phyloP scores from a whole-genome alignment of 805 yeast genomes.

The Saccharomyces eubayanus region DNA sequence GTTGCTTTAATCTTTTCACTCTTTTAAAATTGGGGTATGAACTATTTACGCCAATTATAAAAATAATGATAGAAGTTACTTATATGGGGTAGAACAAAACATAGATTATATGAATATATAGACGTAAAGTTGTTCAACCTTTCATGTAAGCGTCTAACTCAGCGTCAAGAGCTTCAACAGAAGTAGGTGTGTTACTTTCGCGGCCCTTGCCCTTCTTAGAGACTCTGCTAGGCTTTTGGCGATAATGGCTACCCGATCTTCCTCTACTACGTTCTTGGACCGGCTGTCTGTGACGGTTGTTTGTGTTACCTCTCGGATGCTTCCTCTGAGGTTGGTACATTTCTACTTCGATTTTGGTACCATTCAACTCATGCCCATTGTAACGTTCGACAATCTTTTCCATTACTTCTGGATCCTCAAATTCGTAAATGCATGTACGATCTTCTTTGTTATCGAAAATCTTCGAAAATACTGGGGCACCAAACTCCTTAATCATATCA shows the following conservation, averaged over 20 bases:
- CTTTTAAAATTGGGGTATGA: not conserved
- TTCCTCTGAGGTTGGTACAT: conserved; percentile 14
- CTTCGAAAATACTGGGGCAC: conserved; percentile 14
- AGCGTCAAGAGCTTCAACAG: conserved; percentile 25
- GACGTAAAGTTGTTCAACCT: conserved; percentile 1
- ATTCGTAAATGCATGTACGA: conserved; percentile 27
- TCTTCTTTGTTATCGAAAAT: conserved; percentile 23
- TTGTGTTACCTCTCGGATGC: not conserved
- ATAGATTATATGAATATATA: not conserved
- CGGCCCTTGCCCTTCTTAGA: not conserved
- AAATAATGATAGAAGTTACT: not conserved
- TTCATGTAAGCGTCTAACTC: conserved; percentile 30
- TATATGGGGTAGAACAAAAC: not conserved
- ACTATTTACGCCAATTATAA: not conserved
- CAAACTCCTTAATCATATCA: conserved; percentile 27
- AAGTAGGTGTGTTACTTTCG: not conserved
- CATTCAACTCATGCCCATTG: conserved; percentile 19
- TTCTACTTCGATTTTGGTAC: conserved; percentile 15
- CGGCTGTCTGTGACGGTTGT: not conserved
- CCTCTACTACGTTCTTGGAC: not conserved
- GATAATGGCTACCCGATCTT: not conserved
- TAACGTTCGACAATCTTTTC: conserved; percentile 18
- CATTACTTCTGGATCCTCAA: conserved; percentile 14
- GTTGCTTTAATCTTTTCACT: not conserved
- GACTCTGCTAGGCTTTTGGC: not conserved